These are phyloP conservation scores for Mycena albidolilacea DNA, from an alignment of 768 basidiomycete genomes.

Conservation along the genomic window DNA sequence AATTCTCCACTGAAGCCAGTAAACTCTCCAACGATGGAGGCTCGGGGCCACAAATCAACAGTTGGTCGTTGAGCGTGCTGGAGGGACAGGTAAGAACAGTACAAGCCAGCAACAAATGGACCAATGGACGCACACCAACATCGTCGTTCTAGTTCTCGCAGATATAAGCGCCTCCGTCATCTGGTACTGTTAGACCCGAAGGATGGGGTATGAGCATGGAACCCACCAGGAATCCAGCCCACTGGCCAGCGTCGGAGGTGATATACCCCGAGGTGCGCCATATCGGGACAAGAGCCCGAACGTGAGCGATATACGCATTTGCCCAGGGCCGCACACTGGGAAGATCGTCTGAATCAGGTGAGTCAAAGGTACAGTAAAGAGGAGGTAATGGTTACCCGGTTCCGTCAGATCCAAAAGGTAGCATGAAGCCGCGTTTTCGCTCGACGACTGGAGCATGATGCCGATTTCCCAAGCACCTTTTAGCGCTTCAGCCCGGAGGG, in stretches of 20 bases:
- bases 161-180: conserved; percentile 27
- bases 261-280: not conserved
- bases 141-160: conserved; percentile 19
- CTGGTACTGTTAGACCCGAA: not conserved
- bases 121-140: conserved; percentile 12
- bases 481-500: conserved; percentile 10
- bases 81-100: not conserved
- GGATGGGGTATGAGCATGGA: too few species aligned
- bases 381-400: conserved; percentile 7
- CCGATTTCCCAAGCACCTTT: conserved; percentile 31
- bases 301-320: conserved; percentile 20
- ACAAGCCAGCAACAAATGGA: too few species aligned
- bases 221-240: conserved; percentile 17
- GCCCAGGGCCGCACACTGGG: conserved; percentile 23
- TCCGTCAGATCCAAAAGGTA: conserved; percentile 31
- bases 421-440: conserved; percentile 33
- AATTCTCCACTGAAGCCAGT: too few species aligned
- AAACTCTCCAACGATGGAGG: conserved; percentile 4
- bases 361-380: not conserved
- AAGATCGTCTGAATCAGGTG: conserved; percentile 12
- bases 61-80: conserved; percentile 28
- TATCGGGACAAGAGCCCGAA: conserved; percentile 16
- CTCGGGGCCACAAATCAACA: conserved; percentile 20
- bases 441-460: conserved; percentile 28
- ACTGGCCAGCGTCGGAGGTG: not conserved